phyloP scores from a whole-genome alignment of 352 stramenopile species.

The Phytophthora pluvialis region DNA sequence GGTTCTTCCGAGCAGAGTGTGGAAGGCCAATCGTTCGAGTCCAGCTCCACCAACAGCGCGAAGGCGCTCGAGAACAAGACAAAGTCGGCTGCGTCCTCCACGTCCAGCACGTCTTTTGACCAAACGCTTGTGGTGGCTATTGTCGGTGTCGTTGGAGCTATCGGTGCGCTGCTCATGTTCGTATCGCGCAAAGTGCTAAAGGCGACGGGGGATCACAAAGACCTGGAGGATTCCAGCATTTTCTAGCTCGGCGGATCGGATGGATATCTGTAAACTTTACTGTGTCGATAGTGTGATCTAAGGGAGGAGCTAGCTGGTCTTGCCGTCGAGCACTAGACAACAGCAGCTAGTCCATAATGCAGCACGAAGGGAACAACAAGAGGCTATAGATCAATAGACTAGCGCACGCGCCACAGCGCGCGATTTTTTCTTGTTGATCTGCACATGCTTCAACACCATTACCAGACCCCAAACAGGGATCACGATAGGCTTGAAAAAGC shows the following conservation, averaged over 20 bases:
- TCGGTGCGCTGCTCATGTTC: conserved; percentile 55
- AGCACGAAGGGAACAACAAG: conserved; percentile 31
- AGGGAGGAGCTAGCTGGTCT: conserved; percentile 6
- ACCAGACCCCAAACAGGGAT: conserved; percentile 14
- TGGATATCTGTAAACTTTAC: conserved; percentile 38
- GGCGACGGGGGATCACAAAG: conserved; percentile 49
- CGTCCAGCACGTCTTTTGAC: conserved; percentile 41
- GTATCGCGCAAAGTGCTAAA: conserved; percentile 66
- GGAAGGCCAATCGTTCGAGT: conserved; percentile 18
- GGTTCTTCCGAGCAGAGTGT: conserved; percentile 13
- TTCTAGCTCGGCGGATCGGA: conserved; percentile 26
- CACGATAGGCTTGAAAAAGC: neutral
- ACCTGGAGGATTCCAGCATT: conserved; percentile 31
- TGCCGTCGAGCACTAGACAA: conserved; percentile 16
- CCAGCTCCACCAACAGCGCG: conserved; percentile 8
- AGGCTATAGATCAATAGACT: conserved; percentile 35
- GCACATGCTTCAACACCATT: conserved; percentile 7
- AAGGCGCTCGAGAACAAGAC: conserved; percentile 30
- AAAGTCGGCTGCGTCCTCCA: conserved; percentile 15
- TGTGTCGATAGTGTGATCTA: conserved; percentile 28
- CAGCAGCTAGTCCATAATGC: conserved; percentile 5
- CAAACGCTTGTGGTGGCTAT: conserved; percentile 65
- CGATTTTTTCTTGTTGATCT: conserved; percentile 34
- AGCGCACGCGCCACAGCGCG: conserved; percentile 18
- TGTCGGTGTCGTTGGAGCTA: conserved; percentile 58